A percentile compares a stretch with the other conserved stretches of the same genome.
phyloP scores from a whole-genome alignment of 192 early-diverging fungal species.

The Gaertneriomyces sp. region DNA sequence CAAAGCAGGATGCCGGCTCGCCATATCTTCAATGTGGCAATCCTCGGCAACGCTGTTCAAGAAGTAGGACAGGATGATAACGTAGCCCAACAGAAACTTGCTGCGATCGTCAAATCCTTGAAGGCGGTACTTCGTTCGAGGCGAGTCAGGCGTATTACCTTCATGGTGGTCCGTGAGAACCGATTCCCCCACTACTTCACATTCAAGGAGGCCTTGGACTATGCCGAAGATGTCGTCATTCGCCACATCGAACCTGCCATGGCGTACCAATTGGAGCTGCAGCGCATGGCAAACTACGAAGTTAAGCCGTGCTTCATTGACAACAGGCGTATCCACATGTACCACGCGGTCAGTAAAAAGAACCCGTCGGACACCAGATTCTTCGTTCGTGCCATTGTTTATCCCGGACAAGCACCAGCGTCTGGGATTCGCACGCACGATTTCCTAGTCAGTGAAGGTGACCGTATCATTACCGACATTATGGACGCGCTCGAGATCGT shows the following conservation, averaged over 20 bases:
- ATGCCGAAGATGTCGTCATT: constrained; percentile 87
- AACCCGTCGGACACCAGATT: constrained; percentile 92
- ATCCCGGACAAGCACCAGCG: constrained; percentile 73
- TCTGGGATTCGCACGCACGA: constrained; percentile 83
- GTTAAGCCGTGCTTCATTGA: constrained; percentile 93
- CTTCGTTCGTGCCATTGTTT: constrained; percentile 96
- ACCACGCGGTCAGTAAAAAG: constrained; percentile 91
- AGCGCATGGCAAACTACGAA: constrained; percentile 88
- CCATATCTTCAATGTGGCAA: constrained; percentile 83
- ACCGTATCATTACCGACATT: constrained; percentile 88
- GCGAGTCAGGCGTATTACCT: constrained; percentile 83
- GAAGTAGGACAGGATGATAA: constrained; percentile 67
- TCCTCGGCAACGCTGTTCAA: constrained; percentile 59
- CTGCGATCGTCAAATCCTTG: constrained; percentile 58
- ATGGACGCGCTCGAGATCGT: constrained; percentile 93
- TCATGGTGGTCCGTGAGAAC: constrained; percentile 78
- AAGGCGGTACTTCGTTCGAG: constrained; percentile 64
- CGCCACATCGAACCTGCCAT: constrained; percentile 97
- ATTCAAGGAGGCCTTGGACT: constrained; percentile 84
- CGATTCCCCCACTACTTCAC: constrained; percentile 92
- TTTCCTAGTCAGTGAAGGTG: constrained; percentile 93
- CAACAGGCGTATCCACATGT: constrained; percentile 93
- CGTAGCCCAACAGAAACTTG: constrained; percentile 54
- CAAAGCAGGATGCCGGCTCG: constrained; percentile 1
- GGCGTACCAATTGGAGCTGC: constrained; percentile 95